A percentile compares a stretch with the other conserved stretches of the same genome.
phyloP scores from a whole-genome alignment of 192 early-diverging fungal genomes.

The Spizellomyces punctatus region DNA sequence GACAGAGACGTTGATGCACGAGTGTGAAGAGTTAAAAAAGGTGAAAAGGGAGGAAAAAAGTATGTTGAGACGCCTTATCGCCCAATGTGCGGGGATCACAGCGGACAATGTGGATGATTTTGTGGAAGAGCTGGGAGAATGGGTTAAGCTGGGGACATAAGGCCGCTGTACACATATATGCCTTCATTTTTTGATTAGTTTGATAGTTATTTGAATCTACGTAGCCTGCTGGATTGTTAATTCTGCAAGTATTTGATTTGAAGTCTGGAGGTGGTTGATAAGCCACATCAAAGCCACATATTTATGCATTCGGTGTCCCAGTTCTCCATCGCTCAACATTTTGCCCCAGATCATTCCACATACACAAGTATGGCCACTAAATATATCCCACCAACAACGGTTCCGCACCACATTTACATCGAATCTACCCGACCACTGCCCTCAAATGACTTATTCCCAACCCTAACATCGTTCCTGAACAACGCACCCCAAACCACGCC shows the following conservation, averaged over 20 bases:
- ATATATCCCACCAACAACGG: conserved; percentile 3
- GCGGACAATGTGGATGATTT: not conserved
- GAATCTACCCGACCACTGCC: not conserved
- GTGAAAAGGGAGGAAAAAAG: not conserved
- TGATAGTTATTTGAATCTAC: too few relatives aligned
- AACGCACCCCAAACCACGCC: not conserved
- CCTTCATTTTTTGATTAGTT: too few relatives aligned
- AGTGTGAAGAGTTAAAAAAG: not conserved
- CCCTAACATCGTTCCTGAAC: conserved; percentile 5
- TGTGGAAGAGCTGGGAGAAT: not conserved
- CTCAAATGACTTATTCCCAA: not conserved
- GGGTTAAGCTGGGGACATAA: too few relatives aligned
- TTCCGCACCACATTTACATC: conserved; percentile 3
- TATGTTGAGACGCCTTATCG: not conserved
- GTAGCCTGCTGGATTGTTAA: too few relatives aligned
- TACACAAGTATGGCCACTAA: conserved; percentile 14
- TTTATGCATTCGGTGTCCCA: too few relatives aligned
- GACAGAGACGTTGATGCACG: not conserved
- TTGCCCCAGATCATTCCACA: too few relatives aligned
- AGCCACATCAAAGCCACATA: too few relatives aligned
- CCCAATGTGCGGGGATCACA: not conserved
- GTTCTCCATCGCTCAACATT: too few relatives aligned
- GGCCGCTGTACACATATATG: too few relatives aligned
- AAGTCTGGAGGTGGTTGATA: not conserved
- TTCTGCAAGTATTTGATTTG: not conserved